A percentile compares a stretch with the other conserved stretches of the same genome.
These are phyloP conservation scores for Vitis riparia DNA, from an alignment of 164 flowering plant genomes.

Conservation along the genomic window DNA sequence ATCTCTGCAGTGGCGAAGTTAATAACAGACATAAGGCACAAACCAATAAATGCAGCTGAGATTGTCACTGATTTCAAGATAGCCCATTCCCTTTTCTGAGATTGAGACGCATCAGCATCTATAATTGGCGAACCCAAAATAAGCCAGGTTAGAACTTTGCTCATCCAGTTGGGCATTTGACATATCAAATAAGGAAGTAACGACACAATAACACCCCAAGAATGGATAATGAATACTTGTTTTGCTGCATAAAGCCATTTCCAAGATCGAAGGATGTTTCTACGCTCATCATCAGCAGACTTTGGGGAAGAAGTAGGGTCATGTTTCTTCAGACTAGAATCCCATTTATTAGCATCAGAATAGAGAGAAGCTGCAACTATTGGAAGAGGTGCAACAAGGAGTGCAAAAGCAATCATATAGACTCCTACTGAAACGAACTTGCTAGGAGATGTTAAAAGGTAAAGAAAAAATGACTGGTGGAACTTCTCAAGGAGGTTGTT, in stretches of 20 bases:
- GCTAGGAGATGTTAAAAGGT: conserved; percentile 74
- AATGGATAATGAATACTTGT: conserved; percentile 62
- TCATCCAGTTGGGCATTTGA: conserved; percentile 41
- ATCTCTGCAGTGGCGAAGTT: conserved; percentile 93
- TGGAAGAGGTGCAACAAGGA: conserved; percentile 90
- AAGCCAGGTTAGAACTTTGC: too few species aligned
- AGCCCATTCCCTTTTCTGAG: conserved; percentile 56
- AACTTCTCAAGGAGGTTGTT: conserved; percentile 98
- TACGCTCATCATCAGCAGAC: conserved; percentile 15
- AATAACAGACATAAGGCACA: conserved; percentile 86
- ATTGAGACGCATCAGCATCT: conserved; percentile 8
- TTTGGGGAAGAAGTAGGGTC: conserved; percentile 7
- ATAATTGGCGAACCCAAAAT: too few species aligned
- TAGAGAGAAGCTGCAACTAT: conserved; percentile 83
- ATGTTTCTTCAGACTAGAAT: conserved; percentile 9
- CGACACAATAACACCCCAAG: conserved; percentile 71
- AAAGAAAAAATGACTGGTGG: conserved; percentile 94
- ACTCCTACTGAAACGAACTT: conserved; percentile 95
- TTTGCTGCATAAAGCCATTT: conserved; percentile 85
- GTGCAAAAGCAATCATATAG: conserved; percentile 85
- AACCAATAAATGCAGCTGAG: conserved; percentile 69
- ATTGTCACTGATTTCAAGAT: conserved; percentile 70
- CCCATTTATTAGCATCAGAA: conserved; percentile 33
- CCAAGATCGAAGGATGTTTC: conserved; percentile 47
- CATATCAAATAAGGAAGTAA: conserved; percentile 64